These are phyloP conservation scores for Phytophthora tubulina DNA, from an alignment of 352 stramenopile genomes.

Conservation along the genomic window DNA sequence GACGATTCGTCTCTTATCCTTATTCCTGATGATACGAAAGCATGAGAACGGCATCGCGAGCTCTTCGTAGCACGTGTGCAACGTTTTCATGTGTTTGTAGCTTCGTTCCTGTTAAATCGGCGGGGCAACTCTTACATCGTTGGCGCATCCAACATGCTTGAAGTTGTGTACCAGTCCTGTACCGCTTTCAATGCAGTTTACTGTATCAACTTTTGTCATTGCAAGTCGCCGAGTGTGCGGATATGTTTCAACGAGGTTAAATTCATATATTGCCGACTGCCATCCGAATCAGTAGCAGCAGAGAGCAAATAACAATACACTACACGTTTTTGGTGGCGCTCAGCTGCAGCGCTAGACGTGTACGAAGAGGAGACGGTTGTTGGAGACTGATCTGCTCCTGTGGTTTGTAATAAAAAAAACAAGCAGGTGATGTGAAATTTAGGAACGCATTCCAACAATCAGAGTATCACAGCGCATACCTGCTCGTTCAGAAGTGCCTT, in stretches of 20 bases:
- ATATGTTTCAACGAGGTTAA: not conserved
- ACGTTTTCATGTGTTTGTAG: too few relatives aligned
- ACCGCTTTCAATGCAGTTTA: slow-evolving; percentile 12
- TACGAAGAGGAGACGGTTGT: slow-evolving; percentile 51
- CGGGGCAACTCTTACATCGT: too few relatives aligned
- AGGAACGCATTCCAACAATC: not conserved
- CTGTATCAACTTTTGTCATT: not conserved
- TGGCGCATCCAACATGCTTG: not conserved
- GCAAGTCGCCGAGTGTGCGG: too few relatives aligned
- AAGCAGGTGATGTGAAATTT: not conserved
- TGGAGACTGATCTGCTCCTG: slow-evolving; percentile 37
- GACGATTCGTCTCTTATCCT: too few relatives aligned
- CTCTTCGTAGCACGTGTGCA: too few relatives aligned
- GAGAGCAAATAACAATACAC: slow-evolving; percentile 31
- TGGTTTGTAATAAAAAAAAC: slow-evolving; percentile 2
- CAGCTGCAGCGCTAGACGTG: slow-evolving; percentile 54
- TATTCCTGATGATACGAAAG: too few relatives aligned
- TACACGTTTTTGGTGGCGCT: slow-evolving; percentile 54
- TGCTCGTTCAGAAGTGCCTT: slow-evolving; percentile 53
- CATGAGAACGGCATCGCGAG: too few relatives aligned
- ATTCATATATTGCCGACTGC: slow-evolving; percentile 12
- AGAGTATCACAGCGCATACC: slow-evolving; percentile 22
- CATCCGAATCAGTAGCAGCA: not conserved
- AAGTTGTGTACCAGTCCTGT: slow-evolving; percentile 20
- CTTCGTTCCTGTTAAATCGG: too few relatives aligned